phyloP scores from a whole-genome alignment of 495 filamentous ascomycete genomes.

The Copromyces sp. region DNA sequence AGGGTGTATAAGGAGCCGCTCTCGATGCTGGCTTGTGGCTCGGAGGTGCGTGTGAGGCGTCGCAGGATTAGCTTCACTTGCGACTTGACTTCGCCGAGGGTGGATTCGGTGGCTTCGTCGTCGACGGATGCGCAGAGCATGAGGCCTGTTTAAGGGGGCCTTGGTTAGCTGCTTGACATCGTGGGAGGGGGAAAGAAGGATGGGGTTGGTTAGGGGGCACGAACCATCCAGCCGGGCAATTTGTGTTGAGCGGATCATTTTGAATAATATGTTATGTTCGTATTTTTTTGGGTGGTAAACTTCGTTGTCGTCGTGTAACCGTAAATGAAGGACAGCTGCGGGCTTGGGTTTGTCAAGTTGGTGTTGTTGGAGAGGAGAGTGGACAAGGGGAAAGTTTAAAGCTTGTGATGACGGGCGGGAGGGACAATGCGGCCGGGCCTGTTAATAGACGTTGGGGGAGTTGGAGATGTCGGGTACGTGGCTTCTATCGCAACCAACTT shows the following conservation, averaged over 20 bases:
- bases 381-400: background rate
- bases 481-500: background rate
- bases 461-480: background rate
- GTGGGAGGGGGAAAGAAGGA: background rate
- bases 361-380: background rate
- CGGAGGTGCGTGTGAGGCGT: conserved; percentile 74
- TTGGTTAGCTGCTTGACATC: conserved; percentile 9
- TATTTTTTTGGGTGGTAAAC: background rate
- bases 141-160: conserved; percentile 49
- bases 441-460: background rate
- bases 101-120: conserved; percentile 59
- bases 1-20: conserved; percentile 61
- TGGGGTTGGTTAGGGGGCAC: conserved; percentile 7
- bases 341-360: background rate
- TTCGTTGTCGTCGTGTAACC: background rate
- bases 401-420: background rate
- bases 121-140: conserved; percentile 93
- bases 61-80: conserved; percentile 87
- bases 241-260: conserved; percentile 91
- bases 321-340: background rate
- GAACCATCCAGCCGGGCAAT: conserved; percentile 88
- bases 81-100: conserved; percentile 78
- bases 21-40: conserved; percentile 87
- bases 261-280: conserved; percentile 12
- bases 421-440: background rate